Conservation (phyloP, 805 yeast genomes). For the Aciculoconidium aculeatum region DNA sequence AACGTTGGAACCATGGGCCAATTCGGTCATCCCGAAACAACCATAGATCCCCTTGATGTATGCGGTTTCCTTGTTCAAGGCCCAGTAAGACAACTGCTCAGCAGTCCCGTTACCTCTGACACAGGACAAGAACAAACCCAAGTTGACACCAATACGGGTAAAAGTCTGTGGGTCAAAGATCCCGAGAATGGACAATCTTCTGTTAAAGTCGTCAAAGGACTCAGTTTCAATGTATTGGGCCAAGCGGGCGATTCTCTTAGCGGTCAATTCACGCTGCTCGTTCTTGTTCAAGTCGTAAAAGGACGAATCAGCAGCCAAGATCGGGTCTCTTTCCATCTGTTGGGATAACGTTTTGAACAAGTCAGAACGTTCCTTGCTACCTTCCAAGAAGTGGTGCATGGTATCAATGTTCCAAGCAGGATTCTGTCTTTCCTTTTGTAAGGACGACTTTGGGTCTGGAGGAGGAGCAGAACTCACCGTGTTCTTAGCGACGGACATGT, state of each 20-base stretch:
- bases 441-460: slow-evolving; percentile 28
- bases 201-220: slow-evolving; percentile 43
- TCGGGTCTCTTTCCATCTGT: slow-evolving; percentile 64
- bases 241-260: slow-evolving; percentile 54
- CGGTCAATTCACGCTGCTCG: slow-evolving; percentile 56
- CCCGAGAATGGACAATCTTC: slow-evolving; percentile 53
- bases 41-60: slow-evolving; percentile 54
- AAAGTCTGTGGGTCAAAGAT: slow-evolving; percentile 73
- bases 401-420: slow-evolving; percentile 30
- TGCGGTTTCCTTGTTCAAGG: slow-evolving; percentile 58
- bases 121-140: slow-evolving; percentile 78
- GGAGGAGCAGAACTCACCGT: slow-evolving; percentile 8
- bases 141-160: slow-evolving; percentile 83
- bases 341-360: slow-evolving; percentile 46
- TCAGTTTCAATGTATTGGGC: slow-evolving; percentile 54
- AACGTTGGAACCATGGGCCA: slow-evolving; percentile 67
- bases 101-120: slow-evolving; percentile 84
- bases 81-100: slow-evolving; percentile 82
- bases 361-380: slow-evolving; percentile 41
- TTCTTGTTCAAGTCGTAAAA: slow-evolving; percentile 55
- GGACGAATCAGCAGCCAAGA: slow-evolving; percentile 46
- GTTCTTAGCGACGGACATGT: slow-evolving; percentile 7
- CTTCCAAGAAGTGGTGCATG: slow-evolving; percentile 54
- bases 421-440: slow-evolving; percentile 40
- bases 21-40: slow-evolving; percentile 62